These are phyloP conservation scores for Fusarium oligoseptatum DNA, from an alignment of 2,329 filamentous ascomycete species.

Conservation along the genomic window DNA sequence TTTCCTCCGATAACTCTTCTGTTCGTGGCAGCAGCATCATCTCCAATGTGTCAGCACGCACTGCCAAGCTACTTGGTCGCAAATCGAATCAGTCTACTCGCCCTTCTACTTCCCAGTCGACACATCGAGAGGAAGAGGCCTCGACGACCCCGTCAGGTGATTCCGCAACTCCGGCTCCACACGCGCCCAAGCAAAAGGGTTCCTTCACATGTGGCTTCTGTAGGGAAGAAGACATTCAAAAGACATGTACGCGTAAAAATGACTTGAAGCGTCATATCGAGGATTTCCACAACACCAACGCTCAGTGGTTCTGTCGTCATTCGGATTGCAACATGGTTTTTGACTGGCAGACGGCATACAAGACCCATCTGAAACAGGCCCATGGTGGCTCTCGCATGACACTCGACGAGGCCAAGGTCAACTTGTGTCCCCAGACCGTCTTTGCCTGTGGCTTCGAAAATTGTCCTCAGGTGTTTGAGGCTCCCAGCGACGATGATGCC, in stretches of 20 bases:
- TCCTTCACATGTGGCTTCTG: constrained; percentile 58
- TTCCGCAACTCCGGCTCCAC: constrained; percentile 44
- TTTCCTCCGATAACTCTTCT: constrained; percentile 57
- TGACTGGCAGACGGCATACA: constrained; percentile 63
- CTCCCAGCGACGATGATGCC: constrained; percentile 55
- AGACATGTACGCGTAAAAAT: constrained; percentile 61
- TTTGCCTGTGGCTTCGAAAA: constrained; percentile 64
- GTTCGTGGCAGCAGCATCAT: constrained; percentile 57
- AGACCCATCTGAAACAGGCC: constrained; percentile 59
- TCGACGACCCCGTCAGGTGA: constrained; percentile 41
- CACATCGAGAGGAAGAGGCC: constrained; percentile 40
- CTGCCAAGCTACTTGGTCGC: constrained; percentile 52
- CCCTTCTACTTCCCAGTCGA: constrained; percentile 34
- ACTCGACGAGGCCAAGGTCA: constrained; percentile 58
- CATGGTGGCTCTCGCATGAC: constrained; percentile 59
- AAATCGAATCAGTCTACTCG: constrained; percentile 41
- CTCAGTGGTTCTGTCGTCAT: constrained; percentile 61
- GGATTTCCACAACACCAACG: constrained; percentile 62
- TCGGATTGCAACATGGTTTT: constrained; percentile 60
- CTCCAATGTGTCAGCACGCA: constrained; percentile 55
- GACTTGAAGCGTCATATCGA: constrained; percentile 64
- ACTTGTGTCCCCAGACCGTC: constrained; percentile 60
- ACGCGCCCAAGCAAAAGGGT: constrained; percentile 54
- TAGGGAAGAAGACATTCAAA: constrained; percentile 56
- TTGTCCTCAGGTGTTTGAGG: constrained; percentile 60